Conservation (phyloP, 192 early-diverging fungal genomes). For the Backusella macrospora region DNA sequence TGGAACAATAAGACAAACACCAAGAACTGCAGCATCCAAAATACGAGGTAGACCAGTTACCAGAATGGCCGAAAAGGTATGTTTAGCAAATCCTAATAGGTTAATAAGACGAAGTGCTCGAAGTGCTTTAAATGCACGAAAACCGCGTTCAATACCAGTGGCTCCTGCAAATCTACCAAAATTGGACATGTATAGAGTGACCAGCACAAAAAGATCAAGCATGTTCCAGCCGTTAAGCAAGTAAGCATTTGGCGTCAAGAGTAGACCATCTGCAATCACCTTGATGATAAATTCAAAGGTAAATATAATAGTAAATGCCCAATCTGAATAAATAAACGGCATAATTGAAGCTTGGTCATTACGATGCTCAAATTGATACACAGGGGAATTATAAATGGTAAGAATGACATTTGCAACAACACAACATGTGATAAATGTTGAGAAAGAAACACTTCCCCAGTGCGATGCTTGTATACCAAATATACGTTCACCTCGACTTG, state of each 20-base stretch:
- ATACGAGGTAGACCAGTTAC: conserved; percentile 61
- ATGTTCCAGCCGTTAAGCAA: conserved; percentile 58
- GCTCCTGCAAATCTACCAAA: conserved; percentile 41
- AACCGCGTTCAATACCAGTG: conserved; percentile 46
- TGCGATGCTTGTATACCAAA: conserved; percentile 46
- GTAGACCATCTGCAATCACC: conserved; percentile 61
- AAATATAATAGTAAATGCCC: conserved; percentile 53
- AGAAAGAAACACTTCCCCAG: conserved; percentile 48
- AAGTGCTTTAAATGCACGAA: conserved; percentile 61
- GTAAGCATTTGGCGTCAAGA: conserved; percentile 64
- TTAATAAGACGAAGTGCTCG: conserved; percentile 62
- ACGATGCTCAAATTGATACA: conserved; percentile 49
- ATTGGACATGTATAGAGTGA: conserved; percentile 54
- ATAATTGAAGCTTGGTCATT: background rate
- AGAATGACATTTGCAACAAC: conserved; percentile 54
- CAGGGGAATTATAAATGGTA: conserved; percentile 47
- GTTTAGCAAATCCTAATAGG: conserved; percentile 50
- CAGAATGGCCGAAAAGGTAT: conserved; percentile 58
- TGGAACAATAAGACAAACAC: conserved; percentile 54
- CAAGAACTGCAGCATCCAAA: conserved; percentile 52
- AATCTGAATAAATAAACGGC: conserved; percentile 41
- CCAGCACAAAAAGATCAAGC: conserved; percentile 62
- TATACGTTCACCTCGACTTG: conserved; percentile 50
- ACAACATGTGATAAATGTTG: conserved; percentile 46
- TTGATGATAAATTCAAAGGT: conserved; percentile 57